Conservation (phyloP, 192 early-diverging fungal species). For the Bifiguratus adelaidae region DNA sequence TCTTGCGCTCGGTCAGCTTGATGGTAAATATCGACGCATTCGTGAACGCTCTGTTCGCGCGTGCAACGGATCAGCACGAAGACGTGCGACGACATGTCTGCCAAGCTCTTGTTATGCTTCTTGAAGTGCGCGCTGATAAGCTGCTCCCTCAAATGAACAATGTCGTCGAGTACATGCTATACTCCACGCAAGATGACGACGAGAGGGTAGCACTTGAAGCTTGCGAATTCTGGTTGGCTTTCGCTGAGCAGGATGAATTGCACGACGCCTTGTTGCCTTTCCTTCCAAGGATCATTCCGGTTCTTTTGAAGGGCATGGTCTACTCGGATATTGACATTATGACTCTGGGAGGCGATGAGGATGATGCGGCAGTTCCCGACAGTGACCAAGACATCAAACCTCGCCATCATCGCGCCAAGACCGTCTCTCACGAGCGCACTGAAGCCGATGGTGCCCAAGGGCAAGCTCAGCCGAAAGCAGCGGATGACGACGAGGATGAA, state of each 20-base stretch:
- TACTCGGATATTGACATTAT: conserved; percentile 89
- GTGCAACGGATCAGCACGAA: conserved; percentile 71
- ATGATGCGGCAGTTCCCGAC: conserved; percentile 84
- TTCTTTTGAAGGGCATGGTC: conserved; percentile 91
- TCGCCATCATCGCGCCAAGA: conserved; percentile 77
- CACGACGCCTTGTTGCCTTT: conserved; percentile 59
- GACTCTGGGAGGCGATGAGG: conserved; percentile 66
- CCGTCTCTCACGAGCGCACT: conserved; percentile 56
- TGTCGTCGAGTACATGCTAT: conserved; percentile 93
- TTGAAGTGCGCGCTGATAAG: conserved; percentile 78
- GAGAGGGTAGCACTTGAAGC: conserved; percentile 91
- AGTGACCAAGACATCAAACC: conserved; percentile 90
- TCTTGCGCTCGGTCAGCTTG: conserved; percentile 60
- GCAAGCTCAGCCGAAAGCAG: conserved; percentile 1
- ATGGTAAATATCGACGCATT: conserved; percentile 58
- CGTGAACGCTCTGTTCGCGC: conserved; percentile 68
- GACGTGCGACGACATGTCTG: conserved; percentile 90
- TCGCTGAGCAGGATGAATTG: conserved; percentile 87
- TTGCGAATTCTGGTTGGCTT: conserved; percentile 97
- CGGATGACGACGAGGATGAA: conserved; percentile 49
- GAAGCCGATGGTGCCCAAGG: conserved; percentile 7
- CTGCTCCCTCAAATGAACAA: conserved; percentile 79
- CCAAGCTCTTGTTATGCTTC: conserved; percentile 83
- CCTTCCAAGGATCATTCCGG: conserved; percentile 74
- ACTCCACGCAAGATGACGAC: conserved; percentile 81